phyloP scores from a whole-genome alignment of 2,329 filamentous ascomycete species.

The Xylariaceae sp. region DNA sequence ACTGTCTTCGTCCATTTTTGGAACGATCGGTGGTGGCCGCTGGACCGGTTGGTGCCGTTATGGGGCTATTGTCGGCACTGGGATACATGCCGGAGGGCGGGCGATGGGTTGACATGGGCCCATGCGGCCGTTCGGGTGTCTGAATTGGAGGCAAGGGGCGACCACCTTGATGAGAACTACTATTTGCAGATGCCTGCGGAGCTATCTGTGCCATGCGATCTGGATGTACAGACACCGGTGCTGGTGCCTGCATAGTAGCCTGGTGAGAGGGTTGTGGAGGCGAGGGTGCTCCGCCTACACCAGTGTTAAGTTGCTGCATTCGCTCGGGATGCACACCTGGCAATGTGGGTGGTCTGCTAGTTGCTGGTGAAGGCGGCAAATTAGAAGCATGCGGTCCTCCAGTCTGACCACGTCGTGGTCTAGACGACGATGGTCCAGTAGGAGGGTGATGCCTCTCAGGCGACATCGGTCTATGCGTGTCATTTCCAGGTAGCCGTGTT shows the following conservation, averaged over 20 bases:
- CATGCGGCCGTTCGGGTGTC: constrained; percentile 32
- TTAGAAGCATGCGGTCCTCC: constrained; percentile 24
- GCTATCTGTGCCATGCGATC: constrained; percentile 43
- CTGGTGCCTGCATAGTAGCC: constrained; percentile 6
- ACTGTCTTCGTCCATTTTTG: constrained; percentile 47
- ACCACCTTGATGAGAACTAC: constrained; percentile 24
- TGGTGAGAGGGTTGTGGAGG: constrained; percentile 2
- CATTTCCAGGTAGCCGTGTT: constrained; percentile 39
- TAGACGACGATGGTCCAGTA: constrained; percentile 51
- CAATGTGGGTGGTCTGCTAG: constrained; percentile 19
- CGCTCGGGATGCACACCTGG: constrained; percentile 33
- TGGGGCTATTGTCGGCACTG: constrained; percentile 27
- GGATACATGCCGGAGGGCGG: constrained; percentile 22
- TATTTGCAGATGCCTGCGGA: constrained; percentile 21
- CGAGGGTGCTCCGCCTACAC: constrained; percentile 14
- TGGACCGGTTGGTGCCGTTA: constrained; percentile 34
- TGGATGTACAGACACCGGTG: constrained; percentile 34
- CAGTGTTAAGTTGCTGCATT: constrained; percentile 27
- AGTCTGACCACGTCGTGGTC: constrained; percentile 42
- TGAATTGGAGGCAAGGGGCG: constrained; percentile 32
- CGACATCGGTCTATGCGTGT: constrained; percentile 42
- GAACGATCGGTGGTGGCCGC: constrained; percentile 33
- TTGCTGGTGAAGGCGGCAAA: constrained; percentile 25
- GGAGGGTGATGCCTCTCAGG: constrained; percentile 50
- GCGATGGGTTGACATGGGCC: constrained; percentile 26